Percentiles rank a stretch among this genome's conserved stretches.
phyloP scores from a whole-genome alignment of 164 flowering plant species.

The Euptelea pleiosperma region DNA sequence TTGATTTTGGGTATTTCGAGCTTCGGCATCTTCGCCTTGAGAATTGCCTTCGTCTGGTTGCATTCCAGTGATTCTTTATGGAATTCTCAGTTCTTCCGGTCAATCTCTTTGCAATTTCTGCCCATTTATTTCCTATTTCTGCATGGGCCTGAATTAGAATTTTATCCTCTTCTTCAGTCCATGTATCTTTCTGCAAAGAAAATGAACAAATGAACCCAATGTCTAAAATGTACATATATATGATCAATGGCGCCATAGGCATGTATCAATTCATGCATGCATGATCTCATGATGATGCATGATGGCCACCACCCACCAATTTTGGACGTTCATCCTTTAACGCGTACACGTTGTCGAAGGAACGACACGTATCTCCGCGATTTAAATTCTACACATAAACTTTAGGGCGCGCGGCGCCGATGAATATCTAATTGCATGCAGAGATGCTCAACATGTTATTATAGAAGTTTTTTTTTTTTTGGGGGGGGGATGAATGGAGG shows the following conservation, averaged over 20 bases:
- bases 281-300: background rate
- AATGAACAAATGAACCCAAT: background rate
- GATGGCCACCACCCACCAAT: background rate
- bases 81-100: slow-evolving; percentile 63
- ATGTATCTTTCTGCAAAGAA: slow-evolving; percentile 42
- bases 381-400: background rate
- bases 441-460: too few species aligned
- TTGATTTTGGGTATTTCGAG: slow-evolving; percentile 14
- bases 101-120: slow-evolving; percentile 47
- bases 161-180: slow-evolving; percentile 56
- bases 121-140: slow-evolving; percentile 57
- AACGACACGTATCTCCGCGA: background rate
- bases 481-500: too few species aligned
- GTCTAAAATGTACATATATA: background rate
- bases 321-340: slow-evolving; percentile 1
- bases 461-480: too few species aligned
- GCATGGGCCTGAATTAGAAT: slow-evolving; percentile 42
- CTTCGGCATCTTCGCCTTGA: slow-evolving; percentile 24
- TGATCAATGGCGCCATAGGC: background rate
- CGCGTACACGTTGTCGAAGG: slow-evolving; percentile 1
- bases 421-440: background rate
- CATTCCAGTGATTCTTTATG: slow-evolving; percentile 69
- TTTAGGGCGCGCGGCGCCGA: background rate
- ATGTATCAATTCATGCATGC: background rate
- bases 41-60: slow-evolving; percentile 48